Evolutionary conservation across 2,329 filamentous ascomycete species (phyloP).

Genomic region (Lasiodiplodia gonubiensis): DNA sequence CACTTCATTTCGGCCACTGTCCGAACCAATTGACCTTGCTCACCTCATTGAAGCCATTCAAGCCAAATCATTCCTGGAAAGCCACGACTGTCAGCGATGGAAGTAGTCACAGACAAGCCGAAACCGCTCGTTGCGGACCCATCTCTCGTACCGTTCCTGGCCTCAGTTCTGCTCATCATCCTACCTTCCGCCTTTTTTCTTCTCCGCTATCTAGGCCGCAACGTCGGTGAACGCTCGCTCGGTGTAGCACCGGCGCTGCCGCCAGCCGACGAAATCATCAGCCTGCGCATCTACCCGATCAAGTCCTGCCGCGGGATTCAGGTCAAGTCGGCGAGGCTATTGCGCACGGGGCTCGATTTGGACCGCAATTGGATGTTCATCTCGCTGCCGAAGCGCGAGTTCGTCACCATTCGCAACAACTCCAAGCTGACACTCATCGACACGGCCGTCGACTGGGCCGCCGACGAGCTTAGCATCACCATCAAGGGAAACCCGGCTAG

Average conservation of each 20-base stretch:
- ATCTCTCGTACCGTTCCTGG: not conserved
- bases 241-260: constrained; percentile 36
- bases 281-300: constrained; percentile 66
- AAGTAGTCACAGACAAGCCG: not conserved
- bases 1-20: not conserved
- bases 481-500: constrained; percentile 58
- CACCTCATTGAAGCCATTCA: not conserved
- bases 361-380: constrained; percentile 73
- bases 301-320: constrained; percentile 70
- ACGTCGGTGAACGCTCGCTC: not conserved
- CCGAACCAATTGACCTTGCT: not conserved
- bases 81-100: not conserved
- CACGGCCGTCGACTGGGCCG: constrained; percentile 55
- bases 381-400: constrained; percentile 58
- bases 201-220: constrained; percentile 19
- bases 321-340: constrained; percentile 57
- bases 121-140: not conserved
- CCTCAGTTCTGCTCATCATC: constrained; percentile 1
- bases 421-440: constrained; percentile 68
- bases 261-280: constrained; percentile 50
- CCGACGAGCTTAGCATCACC: constrained; percentile 42
- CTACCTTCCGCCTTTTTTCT: constrained; percentile 14
- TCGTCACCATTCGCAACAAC: constrained; percentile 67
- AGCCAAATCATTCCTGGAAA: not conserved
- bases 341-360: constrained; percentile 63